phyloP scores from a whole-genome alignment of 2,329 filamentous ascomycete genomes.

The Epicoccum sorghinum region DNA sequence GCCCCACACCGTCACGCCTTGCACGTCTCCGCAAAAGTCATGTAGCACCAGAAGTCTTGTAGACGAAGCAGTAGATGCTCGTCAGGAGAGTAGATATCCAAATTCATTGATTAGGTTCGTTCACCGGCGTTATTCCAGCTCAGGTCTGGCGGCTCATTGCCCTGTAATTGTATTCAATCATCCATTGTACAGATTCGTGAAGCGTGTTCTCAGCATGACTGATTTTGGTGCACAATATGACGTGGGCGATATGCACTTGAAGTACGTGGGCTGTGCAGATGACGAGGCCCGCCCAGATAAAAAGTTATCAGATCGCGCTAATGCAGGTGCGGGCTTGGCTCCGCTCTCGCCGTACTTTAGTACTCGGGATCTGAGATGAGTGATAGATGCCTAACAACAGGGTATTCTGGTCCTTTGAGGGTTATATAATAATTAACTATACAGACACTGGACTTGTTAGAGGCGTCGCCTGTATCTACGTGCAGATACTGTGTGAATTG shows the following conservation, averaged over 20 bases:
- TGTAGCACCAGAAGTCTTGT: constrained; percentile 44
- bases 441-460: too few species aligned
- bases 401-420: too few species aligned
- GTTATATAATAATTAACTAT: too few species aligned
- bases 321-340: constrained; percentile 18
- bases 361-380: too few species aligned
- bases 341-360: background rate
- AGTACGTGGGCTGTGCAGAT: background rate
- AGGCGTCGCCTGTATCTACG: too few species aligned
- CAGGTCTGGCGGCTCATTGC: background rate
- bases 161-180: constrained; percentile 10
- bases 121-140: constrained; percentile 19
- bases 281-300: background rate
- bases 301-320: constrained; percentile 11
- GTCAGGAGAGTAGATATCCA: constrained; percentile 37
- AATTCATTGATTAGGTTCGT: constrained; percentile 21
- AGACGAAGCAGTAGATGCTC: constrained; percentile 26
- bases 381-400: too few species aligned
- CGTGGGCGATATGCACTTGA: background rate
- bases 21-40: constrained; percentile 39
- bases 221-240: background rate
- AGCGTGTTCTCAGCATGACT: too few species aligned
- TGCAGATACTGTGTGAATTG: too few species aligned
- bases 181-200: too few species aligned
- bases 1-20: constrained; percentile 27